Percentiles rank a stretch among this genome's conserved stretches.
phyloP scores from a whole-genome alignment of 108 stramenopile species.

The Cyclotella sp. region DNA sequence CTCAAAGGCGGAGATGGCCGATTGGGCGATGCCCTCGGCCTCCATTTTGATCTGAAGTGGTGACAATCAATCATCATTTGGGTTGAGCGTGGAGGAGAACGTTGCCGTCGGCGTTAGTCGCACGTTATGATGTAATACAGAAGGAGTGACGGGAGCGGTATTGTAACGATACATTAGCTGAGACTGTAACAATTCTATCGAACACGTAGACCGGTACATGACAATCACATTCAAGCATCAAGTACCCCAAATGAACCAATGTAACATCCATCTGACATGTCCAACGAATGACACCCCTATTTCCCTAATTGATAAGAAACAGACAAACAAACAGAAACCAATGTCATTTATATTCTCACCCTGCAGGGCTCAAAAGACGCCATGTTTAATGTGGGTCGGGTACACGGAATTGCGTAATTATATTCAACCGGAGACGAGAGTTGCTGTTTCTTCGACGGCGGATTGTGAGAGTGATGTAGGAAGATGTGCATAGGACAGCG shows the following conservation, averaged over 20 bases:
- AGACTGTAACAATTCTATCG: no score
- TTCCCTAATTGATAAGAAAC: background rate
- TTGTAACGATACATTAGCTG: no score
- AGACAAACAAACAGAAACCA: background rate
- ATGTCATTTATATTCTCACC: slow-evolving; percentile 29
- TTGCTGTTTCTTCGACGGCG: background rate
- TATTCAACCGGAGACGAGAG: background rate
- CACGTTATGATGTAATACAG: background rate
- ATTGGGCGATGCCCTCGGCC: slow-evolving; percentile 84
- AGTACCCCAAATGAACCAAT: no score
- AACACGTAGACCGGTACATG: no score
- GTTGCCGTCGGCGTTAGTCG: background rate
- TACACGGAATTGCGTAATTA: background rate
- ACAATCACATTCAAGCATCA: no score
- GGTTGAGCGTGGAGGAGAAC: background rate
- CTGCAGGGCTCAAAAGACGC: slow-evolving; percentile 61
- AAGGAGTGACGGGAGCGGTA: background rate
- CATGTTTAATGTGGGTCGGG: slow-evolving; percentile 19
- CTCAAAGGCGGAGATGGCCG: slow-evolving; percentile 92
- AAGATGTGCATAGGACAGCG: background rate
- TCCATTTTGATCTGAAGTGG: slow-evolving; percentile 87
- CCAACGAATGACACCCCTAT: background rate
- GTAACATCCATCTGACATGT: no score
- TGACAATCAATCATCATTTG: background rate
- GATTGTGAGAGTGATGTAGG: background rate